Evolutionary conservation across 495 filamentous ascomycete species (phyloP).

Genomic region (Mycothermus thermophilus): DNA sequence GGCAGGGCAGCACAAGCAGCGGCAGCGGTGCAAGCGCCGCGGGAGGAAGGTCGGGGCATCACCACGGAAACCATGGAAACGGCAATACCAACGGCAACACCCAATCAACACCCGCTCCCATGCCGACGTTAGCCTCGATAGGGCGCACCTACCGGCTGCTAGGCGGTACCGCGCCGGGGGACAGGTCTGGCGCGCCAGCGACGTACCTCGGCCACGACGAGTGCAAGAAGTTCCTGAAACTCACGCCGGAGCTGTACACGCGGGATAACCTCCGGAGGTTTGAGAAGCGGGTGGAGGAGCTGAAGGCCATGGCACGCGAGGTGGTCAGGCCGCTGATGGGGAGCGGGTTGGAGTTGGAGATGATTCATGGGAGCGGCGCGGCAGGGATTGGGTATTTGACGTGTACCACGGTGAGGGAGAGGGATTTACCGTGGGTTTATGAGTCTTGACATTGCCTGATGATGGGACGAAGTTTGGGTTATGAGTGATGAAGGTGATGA

Average conservation of each 20-base stretch:
- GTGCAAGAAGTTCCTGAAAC: constrained; percentile 73
- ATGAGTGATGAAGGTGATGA: neutral
- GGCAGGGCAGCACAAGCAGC: constrained; percentile 20
- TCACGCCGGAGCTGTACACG: constrained; percentile 52
- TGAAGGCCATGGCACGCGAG: constrained; percentile 69
- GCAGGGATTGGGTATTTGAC: constrained; percentile 53
- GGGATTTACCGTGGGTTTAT: constrained; percentile 63
- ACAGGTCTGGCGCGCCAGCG: constrained; percentile 38
- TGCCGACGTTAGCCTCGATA: constrained; percentile 33
- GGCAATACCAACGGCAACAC: constrained; percentile 15
- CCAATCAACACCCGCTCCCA: constrained; percentile 7
- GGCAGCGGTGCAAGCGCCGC: constrained; percentile 20
- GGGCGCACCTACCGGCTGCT: constrained; percentile 64
- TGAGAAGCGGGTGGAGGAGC: constrained; percentile 72
- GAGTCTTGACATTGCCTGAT: constrained; percentile 9
- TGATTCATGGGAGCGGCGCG: constrained; percentile 10
- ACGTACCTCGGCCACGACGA: constrained; percentile 73
- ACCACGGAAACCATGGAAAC: constrained; percentile 9
- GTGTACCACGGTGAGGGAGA: constrained; percentile 61
- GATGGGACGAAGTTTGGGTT: neutral
- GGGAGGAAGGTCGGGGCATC: constrained; percentile 10
- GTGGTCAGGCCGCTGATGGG: constrained; percentile 77
- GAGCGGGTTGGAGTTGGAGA: constrained; percentile 65
- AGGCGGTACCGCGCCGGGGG: constrained; percentile 1
- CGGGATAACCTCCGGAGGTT: constrained; percentile 68